Conservation (phyloP, 2,329 filamentous ascomycete species). For the Colletotrichum higginsianum region DNA sequence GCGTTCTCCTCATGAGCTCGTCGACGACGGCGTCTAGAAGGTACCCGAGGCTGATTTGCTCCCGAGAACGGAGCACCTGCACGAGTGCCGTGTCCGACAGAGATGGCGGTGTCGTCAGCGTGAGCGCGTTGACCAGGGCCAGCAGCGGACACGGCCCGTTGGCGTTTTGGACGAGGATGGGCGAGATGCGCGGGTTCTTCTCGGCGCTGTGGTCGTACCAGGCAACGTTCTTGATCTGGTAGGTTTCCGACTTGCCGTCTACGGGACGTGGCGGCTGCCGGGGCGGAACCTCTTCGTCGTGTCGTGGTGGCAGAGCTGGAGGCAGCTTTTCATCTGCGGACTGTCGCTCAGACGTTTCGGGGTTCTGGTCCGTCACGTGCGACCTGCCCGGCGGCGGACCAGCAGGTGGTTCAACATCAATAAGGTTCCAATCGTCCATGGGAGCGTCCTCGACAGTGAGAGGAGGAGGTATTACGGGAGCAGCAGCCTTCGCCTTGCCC, state of each 20-base stretch:
- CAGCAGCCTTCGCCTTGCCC: slow-evolving; percentile 57
- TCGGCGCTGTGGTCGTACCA: slow-evolving; percentile 79
- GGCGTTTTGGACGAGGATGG: slow-evolving; percentile 91
- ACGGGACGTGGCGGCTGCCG: slow-evolving; percentile 54
- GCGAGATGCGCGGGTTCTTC: slow-evolving; percentile 80
- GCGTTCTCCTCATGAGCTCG: slow-evolving; percentile 83
- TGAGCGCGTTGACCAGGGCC: slow-evolving; percentile 92
- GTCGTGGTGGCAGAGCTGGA: slow-evolving; percentile 58
- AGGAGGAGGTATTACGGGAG: slow-evolving; percentile 44
- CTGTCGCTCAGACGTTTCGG: not conserved
- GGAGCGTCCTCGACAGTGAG: slow-evolving; percentile 42
- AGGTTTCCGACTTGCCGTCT: slow-evolving; percentile 78
- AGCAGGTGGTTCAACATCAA: slow-evolving; percentile 35
- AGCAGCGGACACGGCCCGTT: slow-evolving; percentile 96
- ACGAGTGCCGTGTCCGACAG: slow-evolving; percentile 78
- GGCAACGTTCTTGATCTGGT: slow-evolving; percentile 91
- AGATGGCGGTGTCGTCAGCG: slow-evolving; percentile 82
- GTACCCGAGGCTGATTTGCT: slow-evolving; percentile 89
- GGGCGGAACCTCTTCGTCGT: slow-evolving; percentile 52
- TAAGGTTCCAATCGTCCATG: slow-evolving; percentile 67
- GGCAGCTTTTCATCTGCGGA: slow-evolving; percentile 13
- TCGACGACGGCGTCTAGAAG: slow-evolving; percentile 93
- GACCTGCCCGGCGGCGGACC: not conserved
- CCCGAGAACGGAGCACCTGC: slow-evolving; percentile 82
- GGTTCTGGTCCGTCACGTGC: not conserved